Evolutionary conservation across 495 filamentous ascomycete genomes (phyloP), one percentile per base, ranked within the genome.

Genomic region (Geopyxis carbonaria): DNA sequence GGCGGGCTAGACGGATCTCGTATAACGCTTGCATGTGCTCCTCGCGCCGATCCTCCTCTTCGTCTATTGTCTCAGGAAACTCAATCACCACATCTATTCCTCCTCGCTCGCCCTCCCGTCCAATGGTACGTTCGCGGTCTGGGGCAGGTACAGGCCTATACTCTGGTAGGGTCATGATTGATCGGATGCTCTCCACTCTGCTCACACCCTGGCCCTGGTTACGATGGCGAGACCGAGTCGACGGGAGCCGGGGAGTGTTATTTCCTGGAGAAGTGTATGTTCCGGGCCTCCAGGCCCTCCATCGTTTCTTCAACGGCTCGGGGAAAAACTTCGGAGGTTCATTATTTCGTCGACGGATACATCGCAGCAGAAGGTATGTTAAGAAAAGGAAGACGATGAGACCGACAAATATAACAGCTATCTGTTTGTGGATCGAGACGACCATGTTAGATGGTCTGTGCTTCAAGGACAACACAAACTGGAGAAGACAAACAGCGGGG

Each of bases 41-140:
- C 40, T 95, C 86, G n/a, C 89, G 68, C 24, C 84, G 64, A 2
- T 56, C 58, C 51, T 97, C 89, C 49, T 89, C 73, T 33, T 86
- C 76, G 16, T 78, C 44, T 19, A 20, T 15, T 8, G 72, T 75
- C 46, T 86, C 80, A 1, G 80, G 78, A 40, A 70, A 78, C 57
- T 97, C 89, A 21, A 95, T 62, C 2, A 97, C 86, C 23, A 80
- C 69, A 48, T 97, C 89, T 47, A 97, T 86, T 2, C 89, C 89
- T 30, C 64, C 86, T 19, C 89, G 70, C 55, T 97, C 89, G 22
- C 89, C 89, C 58, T 91, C 89, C 0, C 89, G 71, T 10, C 73
- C 89, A 28, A 95, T 68, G n/a, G 93, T 71, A 45, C 76, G 78
- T 55, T 97, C 89, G 24, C 72, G 66, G 3, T 81, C 73, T 27